Evolutionary conservation across 805 yeast genomes (phyloP).

Genomic region (Yarrowia osloensis): DNA sequence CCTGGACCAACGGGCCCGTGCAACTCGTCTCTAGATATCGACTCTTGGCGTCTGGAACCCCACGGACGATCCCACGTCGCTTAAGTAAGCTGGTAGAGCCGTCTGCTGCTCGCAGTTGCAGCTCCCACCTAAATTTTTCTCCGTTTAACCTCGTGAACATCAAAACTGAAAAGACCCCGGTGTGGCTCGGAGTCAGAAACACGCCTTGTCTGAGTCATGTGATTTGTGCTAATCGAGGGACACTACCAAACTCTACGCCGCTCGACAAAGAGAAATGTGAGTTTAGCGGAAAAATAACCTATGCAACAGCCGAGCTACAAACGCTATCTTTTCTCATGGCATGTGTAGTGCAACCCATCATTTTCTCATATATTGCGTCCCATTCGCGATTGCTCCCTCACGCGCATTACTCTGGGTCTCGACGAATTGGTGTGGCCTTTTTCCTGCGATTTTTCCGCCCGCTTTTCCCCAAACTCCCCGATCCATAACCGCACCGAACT

Average conservation of each 20-base stretch:
- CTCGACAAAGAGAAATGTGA: not conserved
- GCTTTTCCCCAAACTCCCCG: not conserved
- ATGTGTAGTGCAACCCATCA: constrained; percentile 27
- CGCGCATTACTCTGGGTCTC: constrained; percentile 3
- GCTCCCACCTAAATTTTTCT: not conserved
- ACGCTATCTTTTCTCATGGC: not conserved
- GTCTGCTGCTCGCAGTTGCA: not conserved
- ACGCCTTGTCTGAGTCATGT: not conserved
- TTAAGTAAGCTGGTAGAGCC: not conserved
- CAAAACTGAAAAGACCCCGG: constrained; percentile 7
- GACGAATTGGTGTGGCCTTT: not conserved
- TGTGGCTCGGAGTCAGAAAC: not conserved
- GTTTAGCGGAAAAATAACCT: constrained; percentile 24
- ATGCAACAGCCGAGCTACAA: not conserved
- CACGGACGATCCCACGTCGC: not conserved
- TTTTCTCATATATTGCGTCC: not conserved
- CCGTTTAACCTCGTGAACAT: not conserved
- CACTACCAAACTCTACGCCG: not conserved
- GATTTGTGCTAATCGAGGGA: constrained; percentile 20
- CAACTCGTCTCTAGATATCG: not conserved
- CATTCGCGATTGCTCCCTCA: not conserved
- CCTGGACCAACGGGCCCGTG: constrained; percentile 11
- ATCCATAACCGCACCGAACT: not conserved
- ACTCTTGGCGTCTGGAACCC: not conserved
- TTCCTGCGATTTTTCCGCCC: not conserved